Conservation (phyloP, 805 yeast genomes). For the Saturnispora hagleri region DNA sequence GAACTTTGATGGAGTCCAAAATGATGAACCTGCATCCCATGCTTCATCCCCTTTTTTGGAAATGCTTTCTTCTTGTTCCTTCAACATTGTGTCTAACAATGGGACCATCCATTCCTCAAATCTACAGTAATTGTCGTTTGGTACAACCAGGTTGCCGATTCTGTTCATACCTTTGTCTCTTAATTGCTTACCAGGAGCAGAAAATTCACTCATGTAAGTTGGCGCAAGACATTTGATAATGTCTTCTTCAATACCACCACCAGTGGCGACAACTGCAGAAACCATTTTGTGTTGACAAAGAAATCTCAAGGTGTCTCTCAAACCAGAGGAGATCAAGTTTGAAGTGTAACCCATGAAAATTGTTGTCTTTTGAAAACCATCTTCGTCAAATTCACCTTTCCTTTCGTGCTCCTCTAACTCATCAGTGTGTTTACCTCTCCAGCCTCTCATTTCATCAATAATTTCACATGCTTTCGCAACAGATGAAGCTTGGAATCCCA, state of each 20-base stretch:
- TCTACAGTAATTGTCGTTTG: conserved; percentile 94
- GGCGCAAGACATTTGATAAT: conserved; percentile 94
- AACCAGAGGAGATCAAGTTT: conserved; percentile 88
- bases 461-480: conserved; percentile 86
- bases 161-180: conserved; percentile 96
- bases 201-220: conserved; percentile 87
- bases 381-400: conserved; percentile 69
- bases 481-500: conserved; percentile 96
- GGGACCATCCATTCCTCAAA: conserved; percentile 99
- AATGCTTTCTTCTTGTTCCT: conserved; percentile 74
- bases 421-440: conserved; percentile 80
- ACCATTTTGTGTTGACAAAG: conserved; percentile 92
- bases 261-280: conserved; percentile 91
- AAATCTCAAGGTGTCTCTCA: conserved; percentile 81
- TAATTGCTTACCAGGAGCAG: conserved; percentile 67
- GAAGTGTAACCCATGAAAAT: conserved; percentile 95
- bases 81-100: conserved; percentile 72
- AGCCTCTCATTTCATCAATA: conserved; percentile 81
- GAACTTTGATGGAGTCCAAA: conserved; percentile 92
- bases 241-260: conserved; percentile 98
- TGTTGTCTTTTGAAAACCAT: conserved; percentile 76
- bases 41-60: conserved; percentile 42
- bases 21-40: conserved; percentile 57
- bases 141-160: conserved; percentile 93
- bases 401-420: conserved; percentile 60